Base-by-base conservation (phyloP, 352 stramenopile genomes). In the Phytopythium cucurbitacearum region DNA sequence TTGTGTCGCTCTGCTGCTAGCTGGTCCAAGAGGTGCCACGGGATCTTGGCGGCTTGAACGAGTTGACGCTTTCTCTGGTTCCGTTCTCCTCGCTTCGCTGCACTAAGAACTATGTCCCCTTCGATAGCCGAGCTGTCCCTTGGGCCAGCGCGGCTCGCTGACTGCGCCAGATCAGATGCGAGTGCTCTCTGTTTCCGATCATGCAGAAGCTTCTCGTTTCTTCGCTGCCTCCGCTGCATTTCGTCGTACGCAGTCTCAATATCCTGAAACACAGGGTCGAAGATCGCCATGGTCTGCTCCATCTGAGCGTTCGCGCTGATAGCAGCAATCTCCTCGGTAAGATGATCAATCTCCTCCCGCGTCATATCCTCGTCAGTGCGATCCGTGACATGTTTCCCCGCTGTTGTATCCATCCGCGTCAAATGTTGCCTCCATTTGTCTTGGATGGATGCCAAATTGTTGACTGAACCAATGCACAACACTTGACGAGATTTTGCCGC, bases 1-100 rank as follows among this genome's bases (percentile, higher is more conserved):
- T 71, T 71, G 32, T 63, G 57, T 0, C 68, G 62, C 32, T 90
- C 76, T 5, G 65, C 68, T 2, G 67, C 64, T 9, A 92, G 32
- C 32, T 89, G 67, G 34, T 93, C 82, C 0, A 93, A 60, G 4
- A 93, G 56, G 45, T 85, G 61, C 80, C 82, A 91, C 32, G 82
- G 80, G 32, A 91, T 72, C 48, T 80, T 75, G 7, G 76, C 78
- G 35, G 66, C 67, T 51, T 78, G 55, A 1, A 73, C 38, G 3
- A 70, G 42, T 33, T 67, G 51, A 13, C 57, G 62, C 40, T 68
- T 75, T 41, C 52, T 66, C 37, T 80, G 67, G 33, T 71, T 60
- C 15, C 57, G 56, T 49, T 73, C 56, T 13, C 4, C 6, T 40
- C 8, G 11, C 15, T 53, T 42, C 56, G 21, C 4, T 39, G 28